Base-by-base conservation (phyloP, 2,329 filamentous ascomycete species). In the Zymoseptoria crescenta region DNA sequence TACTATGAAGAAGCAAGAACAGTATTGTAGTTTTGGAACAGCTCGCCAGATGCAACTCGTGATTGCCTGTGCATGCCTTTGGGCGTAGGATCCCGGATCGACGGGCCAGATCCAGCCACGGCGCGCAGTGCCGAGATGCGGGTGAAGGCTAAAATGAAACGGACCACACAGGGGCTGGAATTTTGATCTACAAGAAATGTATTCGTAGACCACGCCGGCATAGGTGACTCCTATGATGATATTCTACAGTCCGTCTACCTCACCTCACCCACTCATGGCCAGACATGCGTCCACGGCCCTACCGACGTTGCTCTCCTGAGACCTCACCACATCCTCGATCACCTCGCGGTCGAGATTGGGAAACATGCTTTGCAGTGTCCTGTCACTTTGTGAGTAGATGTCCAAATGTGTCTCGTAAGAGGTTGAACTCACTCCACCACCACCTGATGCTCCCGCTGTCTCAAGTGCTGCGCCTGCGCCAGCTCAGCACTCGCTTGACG, bases 281-380 rank as follows among this genome's bases (percentile, higher is more conserved):
- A 80, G 67, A 69, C 77, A 80, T 27, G 76, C 77, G 71, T 80
- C 77, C 1, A 80, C 77, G 1, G 77, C 77, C 49, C 74, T 62
- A 0, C 77, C 77, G 2, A 80, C 76, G 50, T 78, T 85, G 72
- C 94, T 95, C 75, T 96, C 87, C 76, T 99, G 96, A 77, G 95
- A 85, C 73, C 93, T 86, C 27, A 99, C 94, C 49, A 99, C 94
- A 76, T 99, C 94, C 69, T 92, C 92, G 71, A 99, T 97, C 45
- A 99, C 83, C 54, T 99, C 95, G 69, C 86, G 85, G 73, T 99
- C 94, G 55, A 99, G 79, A 70, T 95, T 91, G 0, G 94, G 94
- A 73, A 99, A 99, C 94, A 99, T 99, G 67, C 91, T 88, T 53
- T 90, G 87, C 59, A 99, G 77, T 41, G 94, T 97, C 75, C 77